These are phyloP conservation scores for Fusarium cicatricum DNA, from an alignment of 2,329 filamentous ascomycete species.

Conservation along the genomic window DNA sequence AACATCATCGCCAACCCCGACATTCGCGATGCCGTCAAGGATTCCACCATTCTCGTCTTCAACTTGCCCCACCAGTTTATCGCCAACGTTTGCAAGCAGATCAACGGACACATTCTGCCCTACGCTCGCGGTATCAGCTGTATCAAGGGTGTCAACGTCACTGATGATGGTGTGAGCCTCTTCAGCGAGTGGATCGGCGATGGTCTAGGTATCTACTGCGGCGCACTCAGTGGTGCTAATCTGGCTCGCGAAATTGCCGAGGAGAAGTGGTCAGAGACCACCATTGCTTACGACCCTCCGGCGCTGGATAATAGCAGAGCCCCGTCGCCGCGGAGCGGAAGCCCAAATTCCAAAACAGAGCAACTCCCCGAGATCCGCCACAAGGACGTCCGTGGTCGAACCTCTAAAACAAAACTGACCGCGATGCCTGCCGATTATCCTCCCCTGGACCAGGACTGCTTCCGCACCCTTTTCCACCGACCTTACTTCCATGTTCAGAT, in stretches of 20 bases:
- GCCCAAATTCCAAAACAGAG: slow-evolving; percentile 59
- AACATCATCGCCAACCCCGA: slow-evolving; percentile 89
- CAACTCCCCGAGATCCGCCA: slow-evolving; percentile 68
- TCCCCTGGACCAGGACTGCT: slow-evolving; percentile 82
- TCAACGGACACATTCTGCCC: slow-evolving; percentile 88
- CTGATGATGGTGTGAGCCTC: slow-evolving; percentile 82
- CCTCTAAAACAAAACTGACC: slow-evolving; percentile 74
- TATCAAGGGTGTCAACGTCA: slow-evolving; percentile 97
- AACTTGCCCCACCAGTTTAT: slow-evolving; percentile 98
- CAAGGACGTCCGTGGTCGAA: slow-evolving; percentile 72
- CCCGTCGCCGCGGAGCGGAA: slow-evolving; percentile 60
- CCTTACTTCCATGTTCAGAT: slow-evolving; percentile 98
- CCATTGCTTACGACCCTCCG: slow-evolving; percentile 94
- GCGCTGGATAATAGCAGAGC: slow-evolving; percentile 80
- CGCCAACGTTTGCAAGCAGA: slow-evolving; percentile 80
- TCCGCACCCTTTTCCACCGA: slow-evolving; percentile 89
- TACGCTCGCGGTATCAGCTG: slow-evolving; percentile 95
- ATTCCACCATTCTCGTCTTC: slow-evolving; percentile 91
- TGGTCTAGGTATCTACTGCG: slow-evolving; percentile 93
- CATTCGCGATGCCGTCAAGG: slow-evolving; percentile 79
- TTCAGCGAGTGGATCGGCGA: slow-evolving; percentile 96
- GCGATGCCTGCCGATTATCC: slow-evolving; percentile 84
- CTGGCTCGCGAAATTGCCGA: slow-evolving; percentile 93
- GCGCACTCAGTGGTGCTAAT: slow-evolving; percentile 94
- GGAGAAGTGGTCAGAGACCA: slow-evolving; percentile 98